Evolutionary conservation across 768 basidiomycete genomes (phyloP).

Genomic region (Naganishia friedmannii): DNA sequence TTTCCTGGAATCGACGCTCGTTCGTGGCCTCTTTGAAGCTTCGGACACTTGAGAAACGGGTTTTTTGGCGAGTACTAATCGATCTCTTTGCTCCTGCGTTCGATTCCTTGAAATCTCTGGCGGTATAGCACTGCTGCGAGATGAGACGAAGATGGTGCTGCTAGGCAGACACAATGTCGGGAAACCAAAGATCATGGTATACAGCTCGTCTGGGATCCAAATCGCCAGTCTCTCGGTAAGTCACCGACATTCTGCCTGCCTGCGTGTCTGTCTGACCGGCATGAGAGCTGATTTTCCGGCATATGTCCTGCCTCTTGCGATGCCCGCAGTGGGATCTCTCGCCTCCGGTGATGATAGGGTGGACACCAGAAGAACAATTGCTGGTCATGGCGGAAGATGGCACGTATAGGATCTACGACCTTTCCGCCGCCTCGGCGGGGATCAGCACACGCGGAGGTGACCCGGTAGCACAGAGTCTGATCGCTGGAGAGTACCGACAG

Average conservation of each 20-base stretch:
- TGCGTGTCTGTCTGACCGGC: too few relatives aligned
- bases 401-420: conserved; percentile 72
- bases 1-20: background rate
- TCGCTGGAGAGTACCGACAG: conserved; percentile 76
- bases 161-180: conserved; percentile 60
- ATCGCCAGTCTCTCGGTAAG: conserved; percentile 53
- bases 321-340: conserved; percentile 70
- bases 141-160: conserved; percentile 73
- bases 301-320: background rate
- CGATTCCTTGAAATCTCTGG: too few relatives aligned
- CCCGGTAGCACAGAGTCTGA: background rate
- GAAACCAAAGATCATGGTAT: conserved; percentile 81
- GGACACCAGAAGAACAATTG: conserved; percentile 66
- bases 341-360: conserved; percentile 61
- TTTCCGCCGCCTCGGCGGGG: conserved; percentile 29
- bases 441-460: background rate
- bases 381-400: conserved; percentile 89
- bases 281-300: too few relatives aligned
- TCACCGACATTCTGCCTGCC: conserved; percentile 44
- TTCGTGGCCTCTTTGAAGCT: too few relatives aligned
- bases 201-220: conserved; percentile 75
- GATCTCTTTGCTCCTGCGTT: background rate
- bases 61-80: background rate
- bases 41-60: too few relatives aligned
- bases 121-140: conserved; percentile 74